Percentiles rank a stretch among this genome's conserved stretches.
Evolutionary conservation across 2,329 filamentous ascomycete genomes (phyloP).

Genomic region (Monosporascus ibericus): DNA sequence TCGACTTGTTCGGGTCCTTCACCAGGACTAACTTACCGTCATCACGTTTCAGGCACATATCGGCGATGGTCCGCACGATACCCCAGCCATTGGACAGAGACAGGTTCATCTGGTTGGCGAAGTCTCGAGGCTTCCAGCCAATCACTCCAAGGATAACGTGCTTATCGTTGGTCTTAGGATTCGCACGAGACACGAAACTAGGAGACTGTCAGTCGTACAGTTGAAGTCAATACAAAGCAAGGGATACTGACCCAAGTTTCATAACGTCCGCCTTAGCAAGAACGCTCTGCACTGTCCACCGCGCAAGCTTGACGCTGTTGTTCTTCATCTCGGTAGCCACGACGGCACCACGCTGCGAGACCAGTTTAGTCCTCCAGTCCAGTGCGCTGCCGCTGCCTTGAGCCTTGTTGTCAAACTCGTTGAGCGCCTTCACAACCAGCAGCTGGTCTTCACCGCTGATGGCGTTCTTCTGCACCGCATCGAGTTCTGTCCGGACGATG

Average conservation of each 20-base stretch:
- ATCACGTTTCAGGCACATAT: conserved; percentile 77
- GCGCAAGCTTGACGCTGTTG: conserved; percentile 96
- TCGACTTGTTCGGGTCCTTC: conserved; percentile 95
- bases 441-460: conserved; percentile 88
- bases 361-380: conserved; percentile 94
- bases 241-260: conserved; percentile 77
- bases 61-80: conserved; percentile 94
- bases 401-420: conserved; percentile 98
- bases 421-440: conserved; percentile 89
- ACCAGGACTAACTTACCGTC: conserved; percentile 78
- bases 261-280: conserved; percentile 95
- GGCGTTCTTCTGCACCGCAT: conserved; percentile 92
- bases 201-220: background rate
- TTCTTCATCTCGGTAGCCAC: conserved; percentile 99
- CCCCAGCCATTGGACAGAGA: conserved; percentile 97
- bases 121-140: conserved; percentile 96
- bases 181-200: conserved; percentile 90
- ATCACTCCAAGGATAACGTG: conserved; percentile 94
- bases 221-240: background rate
- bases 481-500: conserved; percentile 89
- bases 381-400: conserved; percentile 90
- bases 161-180: conserved; percentile 86
- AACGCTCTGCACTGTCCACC: conserved; percentile 97
- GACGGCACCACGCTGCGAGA: conserved; percentile 90
- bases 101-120: conserved; percentile 96